Percentiles rank a stretch among this genome's conserved stretches.
phyloP scores from a whole-genome alignment of 768 basidiomycete genomes.

The Tylopilus sp. region DNA sequence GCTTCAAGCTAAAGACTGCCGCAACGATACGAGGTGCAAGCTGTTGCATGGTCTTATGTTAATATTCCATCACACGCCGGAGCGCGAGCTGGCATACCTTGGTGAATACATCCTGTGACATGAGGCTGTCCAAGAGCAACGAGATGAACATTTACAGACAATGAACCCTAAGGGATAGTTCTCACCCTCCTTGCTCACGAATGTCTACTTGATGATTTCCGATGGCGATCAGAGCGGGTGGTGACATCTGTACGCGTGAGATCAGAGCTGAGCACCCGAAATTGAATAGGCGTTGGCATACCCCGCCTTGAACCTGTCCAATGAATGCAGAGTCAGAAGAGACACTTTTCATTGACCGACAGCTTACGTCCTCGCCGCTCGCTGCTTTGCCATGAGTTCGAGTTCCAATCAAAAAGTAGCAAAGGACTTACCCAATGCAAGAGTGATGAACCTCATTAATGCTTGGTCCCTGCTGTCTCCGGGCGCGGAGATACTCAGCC shows the following conservation, averaged over 20 bases:
- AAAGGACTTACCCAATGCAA: slow-evolving; percentile 43
- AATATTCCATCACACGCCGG: slow-evolving; percentile 16
- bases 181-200: slow-evolving; percentile 22
- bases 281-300: slow-evolving; percentile 23
- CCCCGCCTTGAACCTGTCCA: slow-evolving; percentile 39
- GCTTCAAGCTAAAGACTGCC: slow-evolving; percentile 42
- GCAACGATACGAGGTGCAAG: slow-evolving; percentile 43
- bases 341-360: neutral
- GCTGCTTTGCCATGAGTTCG: slow-evolving; percentile 36
- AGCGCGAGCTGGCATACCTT: slow-evolving; percentile 10
- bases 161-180: neutral
- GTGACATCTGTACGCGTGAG: slow-evolving; percentile 5
- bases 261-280: neutral
- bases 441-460: slow-evolving; percentile 44
- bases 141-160: neutral
- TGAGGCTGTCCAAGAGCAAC: slow-evolving; percentile 25
- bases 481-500: slow-evolving; percentile 28
- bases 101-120: slow-evolving; percentile 27
- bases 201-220: slow-evolving; percentile 9
- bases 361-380: slow-evolving; percentile 28
- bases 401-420: neutral
- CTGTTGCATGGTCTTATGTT: slow-evolving; percentile 19
- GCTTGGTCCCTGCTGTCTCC: slow-evolving; percentile 22
- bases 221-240: neutral
- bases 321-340: slow-evolving; percentile 35